Conservation (phyloP, 768 basidiomycete species). For the Lyophyllum atratum region DNA sequence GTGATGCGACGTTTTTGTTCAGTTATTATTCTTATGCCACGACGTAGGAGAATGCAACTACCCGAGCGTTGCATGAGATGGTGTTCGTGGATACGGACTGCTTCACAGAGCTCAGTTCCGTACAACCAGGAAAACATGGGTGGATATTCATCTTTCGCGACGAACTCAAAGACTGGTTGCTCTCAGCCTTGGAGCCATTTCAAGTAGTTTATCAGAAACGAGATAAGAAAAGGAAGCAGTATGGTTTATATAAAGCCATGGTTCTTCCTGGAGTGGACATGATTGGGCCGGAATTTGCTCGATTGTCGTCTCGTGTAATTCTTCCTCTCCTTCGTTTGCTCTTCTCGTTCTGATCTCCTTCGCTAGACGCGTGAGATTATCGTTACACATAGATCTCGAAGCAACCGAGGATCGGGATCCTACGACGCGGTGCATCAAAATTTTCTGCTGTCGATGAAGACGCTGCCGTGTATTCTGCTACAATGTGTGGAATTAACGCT, state of each 20-base stretch:
- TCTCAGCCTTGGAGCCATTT: conserved; percentile 9
- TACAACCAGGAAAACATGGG: conserved; percentile 13
- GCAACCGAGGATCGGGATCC: not conserved
- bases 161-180: conserved; percentile 14
- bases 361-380: conserved; percentile 12
- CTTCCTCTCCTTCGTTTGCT: not conserved
- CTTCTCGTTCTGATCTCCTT: not conserved
- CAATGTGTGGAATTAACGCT: conserved; percentile 10
- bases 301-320: not conserved
- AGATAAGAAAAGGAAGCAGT: conserved; percentile 2
- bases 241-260: conserved; percentile 10
- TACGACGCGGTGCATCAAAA: not conserved
- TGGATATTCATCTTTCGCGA: conserved; percentile 17
- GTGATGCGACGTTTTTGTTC: not conserved
- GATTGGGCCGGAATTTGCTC: conserved; percentile 16
- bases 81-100: conserved; percentile 13
- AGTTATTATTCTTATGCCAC: not conserved
- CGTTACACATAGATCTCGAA: conserved; percentile 7
- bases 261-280: conserved; percentile 7
- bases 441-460: conserved; percentile 5
- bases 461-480: conserved; percentile 8
- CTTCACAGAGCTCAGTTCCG: conserved; percentile 8
- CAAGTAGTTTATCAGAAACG: conserved; percentile 4
- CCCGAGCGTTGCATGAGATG: conserved; percentile 7
- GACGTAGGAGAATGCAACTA: not conserved